phyloP scores from a whole-genome alignment of 2,329 filamentous ascomycete genomes.

The Curvularia spicifera region DNA sequence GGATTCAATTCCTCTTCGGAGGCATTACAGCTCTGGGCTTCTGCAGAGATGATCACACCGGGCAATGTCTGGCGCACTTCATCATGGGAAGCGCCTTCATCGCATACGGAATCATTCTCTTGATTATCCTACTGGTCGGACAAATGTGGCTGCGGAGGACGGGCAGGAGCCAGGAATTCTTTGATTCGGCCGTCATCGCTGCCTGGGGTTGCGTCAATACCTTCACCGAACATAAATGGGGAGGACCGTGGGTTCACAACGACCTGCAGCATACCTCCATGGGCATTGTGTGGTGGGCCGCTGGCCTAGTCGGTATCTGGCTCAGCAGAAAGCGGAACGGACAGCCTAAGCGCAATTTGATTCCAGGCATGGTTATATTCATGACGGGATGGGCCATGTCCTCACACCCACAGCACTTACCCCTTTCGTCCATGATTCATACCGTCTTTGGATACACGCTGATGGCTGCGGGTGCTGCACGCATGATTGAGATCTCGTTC shows the following conservation, averaged over 20 bases:
- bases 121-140: conserved; percentile 84
- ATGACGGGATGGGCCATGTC: conserved; percentile 97
- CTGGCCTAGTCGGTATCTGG: conserved; percentile 90
- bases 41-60: conserved; percentile 87
- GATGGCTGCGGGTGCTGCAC: conserved; percentile 83
- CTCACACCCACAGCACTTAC: conserved; percentile 81
- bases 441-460: conserved; percentile 91
- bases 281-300: conserved; percentile 99
- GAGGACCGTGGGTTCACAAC: conserved; percentile 84
- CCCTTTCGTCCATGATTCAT: conserved; percentile 87
- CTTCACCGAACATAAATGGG: conserved; percentile 97
- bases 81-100: conserved; percentile 99
- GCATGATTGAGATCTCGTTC: conserved; percentile 91
- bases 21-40: conserved; percentile 92
- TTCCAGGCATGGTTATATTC: conserved; percentile 88
- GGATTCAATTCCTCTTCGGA: conserved; percentile 95
- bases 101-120: conserved; percentile 86
- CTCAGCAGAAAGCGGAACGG: conserved; percentile 84
- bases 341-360: conserved; percentile 86
- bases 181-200: conserved; percentile 88
- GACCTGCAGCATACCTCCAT: conserved; percentile 99
- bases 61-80: conserved; percentile 94
- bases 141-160: conserved; percentile 84
- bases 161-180: conserved; percentile 94
- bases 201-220: conserved; percentile 98